phyloP scores from a whole-genome alignment of 768 basidiomycete genomes.

The Pleurotus tuoliensis region DNA sequence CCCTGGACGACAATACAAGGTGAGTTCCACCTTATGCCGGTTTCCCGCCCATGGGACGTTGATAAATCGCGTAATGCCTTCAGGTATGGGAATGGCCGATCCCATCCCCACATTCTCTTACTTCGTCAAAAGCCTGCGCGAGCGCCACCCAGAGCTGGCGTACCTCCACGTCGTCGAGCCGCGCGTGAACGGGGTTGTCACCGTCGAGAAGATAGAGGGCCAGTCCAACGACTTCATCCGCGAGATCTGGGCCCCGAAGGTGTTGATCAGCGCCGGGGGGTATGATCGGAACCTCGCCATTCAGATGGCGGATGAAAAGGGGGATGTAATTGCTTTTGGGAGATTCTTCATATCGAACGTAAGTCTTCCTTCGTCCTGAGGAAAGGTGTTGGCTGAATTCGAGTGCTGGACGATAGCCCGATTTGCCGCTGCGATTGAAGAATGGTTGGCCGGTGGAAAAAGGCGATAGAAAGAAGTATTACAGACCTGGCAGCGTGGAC shows the following conservation, averaged over 20 bases:
- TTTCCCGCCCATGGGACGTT: conserved; percentile 4
- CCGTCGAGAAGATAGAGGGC: background rate
- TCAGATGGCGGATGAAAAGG: conserved; percentile 20
- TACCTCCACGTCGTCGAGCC: conserved; percentile 40
- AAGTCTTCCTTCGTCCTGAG: conserved; percentile 11
- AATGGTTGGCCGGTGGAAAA: conserved; percentile 21
- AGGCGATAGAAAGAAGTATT: conserved; percentile 24
- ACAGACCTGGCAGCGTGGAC: conserved; percentile 16
- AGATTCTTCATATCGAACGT: conserved; percentile 34
- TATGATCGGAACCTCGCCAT: conserved; percentile 25
- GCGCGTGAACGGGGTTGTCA: conserved; percentile 9
- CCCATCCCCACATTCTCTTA: conserved; percentile 32
- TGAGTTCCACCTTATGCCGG: background rate
- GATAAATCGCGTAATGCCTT: background rate
- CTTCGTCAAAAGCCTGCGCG: conserved; percentile 22
- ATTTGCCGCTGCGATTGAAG: conserved; percentile 26
- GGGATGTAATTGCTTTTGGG: conserved; percentile 27
- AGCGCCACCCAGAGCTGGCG: conserved; percentile 29
- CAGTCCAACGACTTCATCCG: conserved; percentile 21
- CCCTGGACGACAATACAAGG: conserved; percentile 36
- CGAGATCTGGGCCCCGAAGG: conserved; percentile 20
- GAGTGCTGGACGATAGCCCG: conserved; percentile 19
- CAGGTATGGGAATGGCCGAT: conserved; percentile 32
- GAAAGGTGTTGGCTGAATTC: background rate
- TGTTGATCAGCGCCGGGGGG: conserved; percentile 30